These are phyloP conservation scores for Cucumis hystrix DNA, from an alignment of 306 rosid genomes.

Conservation along the genomic window DNA sequence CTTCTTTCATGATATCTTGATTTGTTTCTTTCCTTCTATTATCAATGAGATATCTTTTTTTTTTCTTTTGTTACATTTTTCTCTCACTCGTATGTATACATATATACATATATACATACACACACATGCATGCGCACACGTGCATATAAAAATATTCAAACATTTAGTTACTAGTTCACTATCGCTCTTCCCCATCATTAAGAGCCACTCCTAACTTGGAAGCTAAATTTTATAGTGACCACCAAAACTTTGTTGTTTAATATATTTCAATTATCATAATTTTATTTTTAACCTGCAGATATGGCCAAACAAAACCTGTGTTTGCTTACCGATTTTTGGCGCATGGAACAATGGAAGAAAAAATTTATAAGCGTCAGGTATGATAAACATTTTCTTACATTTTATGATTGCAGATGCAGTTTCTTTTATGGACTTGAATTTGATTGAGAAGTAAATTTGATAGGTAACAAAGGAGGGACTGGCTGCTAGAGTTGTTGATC, in stretches of 20 bases:
- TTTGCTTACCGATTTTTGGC: slow-evolving; percentile 94
- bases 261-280: neutral
- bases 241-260: neutral
- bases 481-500: slow-evolving; percentile 94
- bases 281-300: slow-evolving; percentile 32
- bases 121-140: too few species aligned
- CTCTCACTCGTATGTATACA: neutral
- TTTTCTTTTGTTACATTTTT: neutral
- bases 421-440: neutral
- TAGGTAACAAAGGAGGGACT: slow-evolving; percentile 98
- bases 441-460: slow-evolving; percentile 7
- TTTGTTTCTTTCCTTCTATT: neutral
- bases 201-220: neutral
- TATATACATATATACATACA: neutral
- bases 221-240: neutral
- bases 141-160: neutral
- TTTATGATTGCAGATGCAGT: neutral
- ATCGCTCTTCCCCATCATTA: neutral
- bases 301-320: slow-evolving; percentile 94
- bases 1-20: neutral
- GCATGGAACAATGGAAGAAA: slow-evolving; percentile 97
- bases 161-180: neutral
- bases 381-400: slow-evolving; percentile 8
- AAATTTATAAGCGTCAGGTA: slow-evolving; percentile 98
- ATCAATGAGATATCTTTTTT: neutral